Conservation (phyloP, 805 yeast species). For the Myxozyma mucilagina region DNA sequence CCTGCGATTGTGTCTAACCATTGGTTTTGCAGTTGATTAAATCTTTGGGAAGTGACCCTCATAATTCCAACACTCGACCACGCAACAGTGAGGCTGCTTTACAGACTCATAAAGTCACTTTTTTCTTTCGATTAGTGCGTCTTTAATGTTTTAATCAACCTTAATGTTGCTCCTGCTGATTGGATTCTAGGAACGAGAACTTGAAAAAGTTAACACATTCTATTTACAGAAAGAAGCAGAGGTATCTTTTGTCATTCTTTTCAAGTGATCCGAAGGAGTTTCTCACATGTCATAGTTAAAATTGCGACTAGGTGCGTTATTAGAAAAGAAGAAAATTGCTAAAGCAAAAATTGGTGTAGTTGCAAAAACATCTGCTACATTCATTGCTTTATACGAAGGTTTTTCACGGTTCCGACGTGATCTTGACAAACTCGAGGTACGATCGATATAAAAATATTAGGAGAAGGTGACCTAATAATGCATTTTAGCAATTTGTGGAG, state of each 20-base stretch:
- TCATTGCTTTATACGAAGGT: conserved; percentile 80
- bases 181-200: conserved; percentile 65
- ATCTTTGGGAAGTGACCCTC: conserved; percentile 57
- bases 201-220: conserved; percentile 89
- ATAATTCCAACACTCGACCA: conserved; percentile 23
- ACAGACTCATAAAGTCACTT: conserved; percentile 87
- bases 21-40: conserved; percentile 59
- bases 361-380: conserved; percentile 70
- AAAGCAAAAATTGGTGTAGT: conserved; percentile 48
- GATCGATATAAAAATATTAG: neutral
- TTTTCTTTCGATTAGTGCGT: conserved; percentile 86
- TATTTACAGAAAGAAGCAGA: conserved; percentile 90
- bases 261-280: neutral
- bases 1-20: no score
- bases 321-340: conserved; percentile 63
- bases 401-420: conserved; percentile 88
- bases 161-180: conserved; percentile 61
- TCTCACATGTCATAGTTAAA: conserved; percentile 46
- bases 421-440: conserved; percentile 64
- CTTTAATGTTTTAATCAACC: conserved; percentile 83
- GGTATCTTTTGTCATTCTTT: no score
- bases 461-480: neutral
- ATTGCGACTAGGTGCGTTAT: conserved; percentile 71
- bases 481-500: conserved; percentile 76
- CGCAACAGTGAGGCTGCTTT: conserved; percentile 53